Conservation (phyloP, 2,329 filamentous ascomycete species). For the Ophiocordyceps camponoti-leonardi region DNA sequence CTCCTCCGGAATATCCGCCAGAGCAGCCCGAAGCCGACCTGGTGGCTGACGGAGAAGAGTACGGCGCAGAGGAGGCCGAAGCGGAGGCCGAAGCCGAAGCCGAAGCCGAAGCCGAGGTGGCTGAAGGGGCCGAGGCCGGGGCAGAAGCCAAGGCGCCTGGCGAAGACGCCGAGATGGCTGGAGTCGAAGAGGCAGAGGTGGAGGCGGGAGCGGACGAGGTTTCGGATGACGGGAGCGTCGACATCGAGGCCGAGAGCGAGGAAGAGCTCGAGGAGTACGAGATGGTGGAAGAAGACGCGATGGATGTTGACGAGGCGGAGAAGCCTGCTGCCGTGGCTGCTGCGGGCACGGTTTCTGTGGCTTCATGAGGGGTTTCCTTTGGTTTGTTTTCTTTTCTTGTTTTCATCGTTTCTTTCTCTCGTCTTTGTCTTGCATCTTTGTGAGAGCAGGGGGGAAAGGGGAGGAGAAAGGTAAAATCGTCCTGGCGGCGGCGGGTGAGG, state of each 20-base stretch:
- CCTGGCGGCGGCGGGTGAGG: no score
- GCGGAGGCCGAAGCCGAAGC: conserved; percentile 46
- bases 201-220: conserved; percentile 28
- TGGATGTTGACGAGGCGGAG: conserved; percentile 30
- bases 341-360: conserved; percentile 15
- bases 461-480: no score
- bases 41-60: conserved; percentile 69
- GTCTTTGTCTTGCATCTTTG: no score
- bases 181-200: conserved; percentile 34
- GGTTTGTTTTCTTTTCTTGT: no score
- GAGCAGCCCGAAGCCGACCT: conserved; percentile 94
- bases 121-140: conserved; percentile 37
- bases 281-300: conserved; percentile 23
- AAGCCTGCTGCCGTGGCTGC: conserved; percentile 14
- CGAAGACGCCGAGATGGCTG: conserved; percentile 55
- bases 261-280: conserved; percentile 52
- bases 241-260: conserved; percentile 61
- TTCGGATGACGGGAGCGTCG: conserved; percentile 61
- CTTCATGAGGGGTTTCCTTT: conserved; percentile 8
- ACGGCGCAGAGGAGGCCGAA: conserved; percentile 79
- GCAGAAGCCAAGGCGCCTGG: conserved; percentile 66
- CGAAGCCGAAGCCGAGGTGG: conserved; percentile 29
- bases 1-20: conserved; percentile 87
- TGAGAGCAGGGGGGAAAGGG: no score
- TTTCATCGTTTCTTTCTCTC: no score